Conservation (phyloP, 1,284 basidiomycete species). For the Trichosporon faecale region DNA sequence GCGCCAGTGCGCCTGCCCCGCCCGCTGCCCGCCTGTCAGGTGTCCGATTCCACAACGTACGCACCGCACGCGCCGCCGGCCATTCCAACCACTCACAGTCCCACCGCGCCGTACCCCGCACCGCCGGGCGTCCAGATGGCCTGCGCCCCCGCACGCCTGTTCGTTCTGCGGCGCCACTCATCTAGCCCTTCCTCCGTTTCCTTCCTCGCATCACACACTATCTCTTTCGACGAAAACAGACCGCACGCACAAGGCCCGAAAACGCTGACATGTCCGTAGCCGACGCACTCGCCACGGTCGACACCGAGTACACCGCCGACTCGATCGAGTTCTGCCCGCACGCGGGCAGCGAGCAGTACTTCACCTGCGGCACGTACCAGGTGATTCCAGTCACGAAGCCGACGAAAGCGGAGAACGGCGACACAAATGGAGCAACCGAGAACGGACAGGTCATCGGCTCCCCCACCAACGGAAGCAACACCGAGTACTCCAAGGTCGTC, state of each 20-base stretch:
- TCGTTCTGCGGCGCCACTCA: background rate
- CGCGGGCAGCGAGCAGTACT: constrained; percentile 59
- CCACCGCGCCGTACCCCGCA: background rate
- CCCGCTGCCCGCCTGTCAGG: background rate
- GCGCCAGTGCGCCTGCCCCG: too few relatives aligned
- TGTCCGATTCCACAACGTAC: background rate
- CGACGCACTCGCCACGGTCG: constrained; percentile 51
- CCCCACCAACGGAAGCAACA: background rate
- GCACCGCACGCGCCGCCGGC: background rate
- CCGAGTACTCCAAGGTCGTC: background rate
- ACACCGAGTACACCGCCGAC: constrained; percentile 83
- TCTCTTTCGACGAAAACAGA: background rate
- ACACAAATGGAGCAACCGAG: too few relatives aligned
- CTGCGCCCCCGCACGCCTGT: background rate
- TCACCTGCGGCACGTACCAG: constrained; percentile 87
- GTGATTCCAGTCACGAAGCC: constrained; percentile 53
- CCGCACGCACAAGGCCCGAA: background rate
- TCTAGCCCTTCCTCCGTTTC: background rate
- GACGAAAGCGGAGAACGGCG: constrained; percentile 19
- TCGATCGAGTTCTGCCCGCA: constrained; percentile 83
- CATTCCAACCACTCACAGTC: too few relatives aligned
- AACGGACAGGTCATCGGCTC: background rate
- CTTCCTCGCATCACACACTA: background rate
- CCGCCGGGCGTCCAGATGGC: background rate
- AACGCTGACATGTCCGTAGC: constrained; percentile 23